Percentiles rank a stretch among this genome's conserved stretches.
Conservation (phyloP, 805 yeast genomes). For the Barnettozyma botsteinii region DNA sequence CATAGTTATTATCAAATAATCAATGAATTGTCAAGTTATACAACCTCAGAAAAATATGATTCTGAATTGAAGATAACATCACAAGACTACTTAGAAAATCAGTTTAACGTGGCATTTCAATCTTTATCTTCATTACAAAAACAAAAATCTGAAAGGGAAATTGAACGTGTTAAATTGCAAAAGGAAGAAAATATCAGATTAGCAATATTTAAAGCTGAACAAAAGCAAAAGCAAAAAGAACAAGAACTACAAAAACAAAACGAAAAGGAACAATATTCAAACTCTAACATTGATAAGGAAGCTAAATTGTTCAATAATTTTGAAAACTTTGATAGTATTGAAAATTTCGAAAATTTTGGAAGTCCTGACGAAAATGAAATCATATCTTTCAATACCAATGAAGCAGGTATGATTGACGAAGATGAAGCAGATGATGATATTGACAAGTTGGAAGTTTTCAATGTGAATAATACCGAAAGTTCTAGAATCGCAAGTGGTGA, state of each 20-base stretch:
- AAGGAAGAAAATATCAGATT: conserved; percentile 11
- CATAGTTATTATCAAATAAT: conserved; percentile 10
- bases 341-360: conserved; percentile 27
- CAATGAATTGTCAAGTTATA: conserved; percentile 12
- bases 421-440: not conserved
- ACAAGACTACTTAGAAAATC: conserved; percentile 28
- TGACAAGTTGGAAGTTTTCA: not conserved
- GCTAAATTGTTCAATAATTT: conserved; percentile 26
- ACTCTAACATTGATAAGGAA: conserved; percentile 11
- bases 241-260: not conserved
- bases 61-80: conserved; percentile 14
- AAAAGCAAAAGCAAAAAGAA: not conserved
- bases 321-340: conserved; percentile 28
- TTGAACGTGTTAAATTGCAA: conserved; percentile 17
- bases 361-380: conserved; percentile 23
- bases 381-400: conserved; percentile 15
- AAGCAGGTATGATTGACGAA: conserved; percentile 10
- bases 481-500: too few species aligned
- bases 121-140: conserved; percentile 30
- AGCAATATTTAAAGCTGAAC: conserved; percentile 7
- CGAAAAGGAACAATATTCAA: not conserved
- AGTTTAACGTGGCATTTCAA: conserved; percentile 26
- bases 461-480: too few species aligned
- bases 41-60: conserved; percentile 2
- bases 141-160: conserved; percentile 27